Evolutionary conservation across 352 stramenopile genomes (phyloP), one percentile per base, ranked within the genome.

Genomic region (Pythium scleroteichum): DNA sequence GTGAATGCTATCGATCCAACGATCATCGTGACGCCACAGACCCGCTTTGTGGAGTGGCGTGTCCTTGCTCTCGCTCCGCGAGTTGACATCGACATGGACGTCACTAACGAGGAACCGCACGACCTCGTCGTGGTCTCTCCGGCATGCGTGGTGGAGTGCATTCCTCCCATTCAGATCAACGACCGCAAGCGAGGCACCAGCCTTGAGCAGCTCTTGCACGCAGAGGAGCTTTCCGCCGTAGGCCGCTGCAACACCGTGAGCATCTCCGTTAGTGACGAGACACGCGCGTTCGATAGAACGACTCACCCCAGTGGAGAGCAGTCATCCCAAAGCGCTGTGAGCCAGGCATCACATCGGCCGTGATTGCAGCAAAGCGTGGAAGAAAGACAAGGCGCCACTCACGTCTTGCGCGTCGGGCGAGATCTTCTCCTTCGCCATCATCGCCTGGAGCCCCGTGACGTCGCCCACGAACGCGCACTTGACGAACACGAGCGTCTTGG

Each of bases 21-120:
- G 40, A 41, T 13, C 9, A 14, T 23, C 24, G 59, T 38, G 4
- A 32, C 41, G 49, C 13, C 19, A 27, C 53, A 10, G 14, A 90
- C 80, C 80, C 66, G 83, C 83, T 84, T 93, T 93, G 53, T 91
- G 83, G 50, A 93, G 64, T 19, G 83, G 81, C 12, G 83, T 93
- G 60, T 91, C 81, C 49, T 79, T 79, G 62, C 82, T 85, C 64
- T 90, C 83, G 47, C 76, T 93, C 2, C 48, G 39, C 14, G 59
- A 53, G 46, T 93, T 88, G 41, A 87, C 69, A 32, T 90, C 69
- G 54, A 93, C 76, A 12, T 78, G 75, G 42, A 59, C 65, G 8
- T 58, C 62, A 14, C 52, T 64, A 17, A 90, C 29, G 41, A 93
- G 61, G 54, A 78, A 88, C 2, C 72, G 73, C 29, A 87, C 81